These are phyloP conservation scores for Ogataea minuta DNA, from an alignment of 805 yeast species.

Conservation along the genomic window DNA sequence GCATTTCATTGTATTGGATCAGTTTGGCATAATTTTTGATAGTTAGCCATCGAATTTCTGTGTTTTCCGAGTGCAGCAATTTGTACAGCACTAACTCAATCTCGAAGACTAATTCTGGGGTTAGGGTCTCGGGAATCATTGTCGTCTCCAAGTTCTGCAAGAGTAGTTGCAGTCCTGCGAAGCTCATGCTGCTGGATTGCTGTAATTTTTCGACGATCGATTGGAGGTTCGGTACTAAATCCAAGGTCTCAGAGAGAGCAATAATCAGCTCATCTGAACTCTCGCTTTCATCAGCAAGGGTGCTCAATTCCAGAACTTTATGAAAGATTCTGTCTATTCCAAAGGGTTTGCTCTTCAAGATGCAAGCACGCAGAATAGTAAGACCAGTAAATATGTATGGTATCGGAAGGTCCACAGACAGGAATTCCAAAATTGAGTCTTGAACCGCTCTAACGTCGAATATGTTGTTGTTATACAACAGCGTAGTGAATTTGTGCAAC, in stretches of 20 bases:
- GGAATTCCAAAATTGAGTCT: conserved; percentile 10
- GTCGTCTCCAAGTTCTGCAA: conserved; percentile 14
- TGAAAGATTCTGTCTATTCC: conserved; percentile 12
- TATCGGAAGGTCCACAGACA: conserved; percentile 8
- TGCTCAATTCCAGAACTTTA: conserved; percentile 18
- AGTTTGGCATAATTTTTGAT: conserved; percentile 39
- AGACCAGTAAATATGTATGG: conserved; percentile 16
- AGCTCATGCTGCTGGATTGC: conserved; percentile 21
- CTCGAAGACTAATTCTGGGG: conserved; percentile 25
- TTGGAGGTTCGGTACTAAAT: conserved; percentile 38
- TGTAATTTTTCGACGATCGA: conserved; percentile 34
- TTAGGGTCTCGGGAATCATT: conserved; percentile 12
- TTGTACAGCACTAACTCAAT: conserved; percentile 35
- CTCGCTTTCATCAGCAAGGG: neutral
- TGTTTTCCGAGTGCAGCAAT: conserved; percentile 32
- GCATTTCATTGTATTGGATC: conserved; percentile 14
- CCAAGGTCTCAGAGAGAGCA: conserved; percentile 39
- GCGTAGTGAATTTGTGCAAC: conserved; percentile 15
- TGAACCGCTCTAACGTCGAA: conserved; percentile 13
- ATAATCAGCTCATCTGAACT: conserved; percentile 20
- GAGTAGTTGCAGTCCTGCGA: conserved; percentile 17
- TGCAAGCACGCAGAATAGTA: conserved; percentile 17
- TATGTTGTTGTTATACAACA: conserved; percentile 5
- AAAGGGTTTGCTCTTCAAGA: conserved; percentile 8
- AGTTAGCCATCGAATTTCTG: conserved; percentile 39